These are phyloP conservation scores for Ogataea methylovora DNA, from an alignment of 805 yeast species.

Conservation along the genomic window DNA sequence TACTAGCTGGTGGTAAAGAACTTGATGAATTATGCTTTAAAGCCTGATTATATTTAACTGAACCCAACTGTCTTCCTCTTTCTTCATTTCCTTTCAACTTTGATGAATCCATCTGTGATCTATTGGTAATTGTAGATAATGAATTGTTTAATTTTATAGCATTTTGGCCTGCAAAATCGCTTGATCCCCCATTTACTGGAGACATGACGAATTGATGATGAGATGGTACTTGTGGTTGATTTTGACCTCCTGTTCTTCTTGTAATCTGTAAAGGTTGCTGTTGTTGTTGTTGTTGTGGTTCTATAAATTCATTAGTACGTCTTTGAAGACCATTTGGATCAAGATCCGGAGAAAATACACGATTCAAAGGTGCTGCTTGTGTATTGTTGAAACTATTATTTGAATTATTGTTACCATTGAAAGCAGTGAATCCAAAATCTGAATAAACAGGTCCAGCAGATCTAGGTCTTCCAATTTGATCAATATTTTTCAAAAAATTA, in stretches of 20 bases:
- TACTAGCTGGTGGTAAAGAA: slow-evolving; percentile 16
- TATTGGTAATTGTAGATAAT: slow-evolving; percentile 18
- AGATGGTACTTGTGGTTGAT: background rate
- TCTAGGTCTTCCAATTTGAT: slow-evolving; percentile 30
- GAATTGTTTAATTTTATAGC: slow-evolving; percentile 22
- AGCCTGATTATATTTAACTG: background rate
- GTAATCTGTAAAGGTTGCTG: slow-evolving; percentile 1
- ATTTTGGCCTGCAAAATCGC: slow-evolving; percentile 18
- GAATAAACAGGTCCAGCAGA: slow-evolving; percentile 35
- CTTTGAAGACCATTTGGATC: slow-evolving; percentile 15
- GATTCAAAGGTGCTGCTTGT: slow-evolving; percentile 8
- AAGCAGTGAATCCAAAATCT: slow-evolving; percentile 2
- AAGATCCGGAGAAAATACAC: slow-evolving; percentile 22
- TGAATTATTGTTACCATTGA: background rate
- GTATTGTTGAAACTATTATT: background rate
- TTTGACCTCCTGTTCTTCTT: no score
- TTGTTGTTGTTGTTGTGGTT: slow-evolving; percentile 2
- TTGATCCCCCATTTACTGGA: background rate
- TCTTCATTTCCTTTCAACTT: background rate
- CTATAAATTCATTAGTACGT: slow-evolving; percentile 13
- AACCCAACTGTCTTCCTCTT: slow-evolving; percentile 1
- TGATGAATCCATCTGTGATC: slow-evolving; percentile 15
- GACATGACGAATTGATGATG: background rate
- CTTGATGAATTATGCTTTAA: slow-evolving; percentile 1
- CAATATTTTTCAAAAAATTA: slow-evolving; percentile 2